phyloP scores from a whole-genome alignment of 169 alveolate genomes.

The Cryptosporidium meleagridis region DNA sequence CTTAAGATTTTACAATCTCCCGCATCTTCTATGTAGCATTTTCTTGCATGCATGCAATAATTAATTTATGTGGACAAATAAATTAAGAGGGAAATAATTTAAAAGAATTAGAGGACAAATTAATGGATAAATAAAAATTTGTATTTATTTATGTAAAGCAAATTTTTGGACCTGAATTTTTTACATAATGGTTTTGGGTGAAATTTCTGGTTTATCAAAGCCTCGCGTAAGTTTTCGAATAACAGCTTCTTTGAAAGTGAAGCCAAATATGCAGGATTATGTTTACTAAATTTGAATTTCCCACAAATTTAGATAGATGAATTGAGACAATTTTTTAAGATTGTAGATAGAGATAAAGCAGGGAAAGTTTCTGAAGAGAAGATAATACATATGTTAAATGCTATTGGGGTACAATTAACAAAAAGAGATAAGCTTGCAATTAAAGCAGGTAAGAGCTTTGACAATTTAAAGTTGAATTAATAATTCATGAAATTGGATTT shows the following conservation, averaged over 20 bases:
- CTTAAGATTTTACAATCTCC: neutral
- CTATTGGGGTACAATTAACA: constrained; percentile 65
- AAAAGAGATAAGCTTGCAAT: constrained; percentile 57
- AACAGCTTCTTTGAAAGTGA: neutral
- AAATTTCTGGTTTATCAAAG: constrained; percentile 54
- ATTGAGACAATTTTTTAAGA: constrained; percentile 29
- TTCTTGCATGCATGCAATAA: constrained; percentile 5
- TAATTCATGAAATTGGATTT: neutral
- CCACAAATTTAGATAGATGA: constrained; percentile 21
- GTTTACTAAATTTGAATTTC: neutral
- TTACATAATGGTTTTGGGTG: constrained; percentile 16
- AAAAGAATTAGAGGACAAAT: neutral
- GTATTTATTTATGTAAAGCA: too few relatives aligned
- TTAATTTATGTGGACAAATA: constrained; percentile 1
- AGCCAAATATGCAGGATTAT: neutral
- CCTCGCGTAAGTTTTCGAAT: constrained; percentile 44
- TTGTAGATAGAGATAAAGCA: constrained; percentile 59
- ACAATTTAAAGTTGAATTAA: neutral
- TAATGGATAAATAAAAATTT: too few relatives aligned
- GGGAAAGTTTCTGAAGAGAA: constrained; percentile 48
- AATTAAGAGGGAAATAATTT: neutral
- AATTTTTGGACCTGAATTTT: neutral
- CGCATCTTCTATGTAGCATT: neutral
- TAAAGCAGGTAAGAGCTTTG: constrained; percentile 58
- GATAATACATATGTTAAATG: constrained; percentile 56